These are phyloP conservation scores for Aspergillus sojae DNA, from an alignment of 2,329 filamentous ascomycete species.

Conservation along the genomic window DNA sequence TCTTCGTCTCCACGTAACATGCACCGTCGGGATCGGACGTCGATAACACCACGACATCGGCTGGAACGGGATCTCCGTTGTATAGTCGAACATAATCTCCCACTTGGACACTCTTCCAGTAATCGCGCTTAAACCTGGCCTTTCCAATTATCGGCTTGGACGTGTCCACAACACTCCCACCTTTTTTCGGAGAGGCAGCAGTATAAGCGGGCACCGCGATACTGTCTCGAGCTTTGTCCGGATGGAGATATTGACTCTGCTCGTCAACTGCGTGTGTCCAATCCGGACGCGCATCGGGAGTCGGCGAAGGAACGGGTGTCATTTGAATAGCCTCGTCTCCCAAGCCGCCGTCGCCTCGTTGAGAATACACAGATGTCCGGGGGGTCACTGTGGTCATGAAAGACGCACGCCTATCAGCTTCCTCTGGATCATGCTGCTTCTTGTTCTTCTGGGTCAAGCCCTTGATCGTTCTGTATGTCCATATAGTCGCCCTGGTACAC, in stretches of 20 bases:
- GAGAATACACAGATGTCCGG: conserved; percentile 59
- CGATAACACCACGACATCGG: conserved; percentile 87
- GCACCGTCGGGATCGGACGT: conserved; percentile 93
- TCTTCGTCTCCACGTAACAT: conserved; percentile 98
- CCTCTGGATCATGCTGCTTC: conserved; percentile 18
- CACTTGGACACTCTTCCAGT: conserved; percentile 93
- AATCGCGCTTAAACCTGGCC: conserved; percentile 86
- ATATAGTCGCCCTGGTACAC: conserved; percentile 64
- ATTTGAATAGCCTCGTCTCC: conserved; percentile 79
- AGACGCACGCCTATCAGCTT: conserved; percentile 66
- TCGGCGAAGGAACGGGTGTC: conserved; percentile 88
- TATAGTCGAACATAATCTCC: conserved; percentile 96
- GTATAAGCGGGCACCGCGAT: conserved; percentile 27
- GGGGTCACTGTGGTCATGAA: conserved; percentile 62
- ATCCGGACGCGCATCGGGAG: conserved; percentile 56
- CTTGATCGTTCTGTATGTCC: conserved; percentile 57
- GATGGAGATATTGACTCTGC: conserved; percentile 36
- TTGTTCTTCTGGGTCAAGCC: conserved; percentile 54
- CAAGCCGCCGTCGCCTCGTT: conserved; percentile 45
- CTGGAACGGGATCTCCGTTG: conserved; percentile 92
- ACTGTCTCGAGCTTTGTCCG: conserved; percentile 32
- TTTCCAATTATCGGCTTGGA: conserved; percentile 66
- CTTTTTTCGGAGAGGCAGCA: conserved; percentile 44
- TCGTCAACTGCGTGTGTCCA: conserved; percentile 39
- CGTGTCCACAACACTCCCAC: conserved; percentile 74